phyloP scores from a whole-genome alignment of 371 early-diverging fungal genomes.

The Circinella minor region DNA sequence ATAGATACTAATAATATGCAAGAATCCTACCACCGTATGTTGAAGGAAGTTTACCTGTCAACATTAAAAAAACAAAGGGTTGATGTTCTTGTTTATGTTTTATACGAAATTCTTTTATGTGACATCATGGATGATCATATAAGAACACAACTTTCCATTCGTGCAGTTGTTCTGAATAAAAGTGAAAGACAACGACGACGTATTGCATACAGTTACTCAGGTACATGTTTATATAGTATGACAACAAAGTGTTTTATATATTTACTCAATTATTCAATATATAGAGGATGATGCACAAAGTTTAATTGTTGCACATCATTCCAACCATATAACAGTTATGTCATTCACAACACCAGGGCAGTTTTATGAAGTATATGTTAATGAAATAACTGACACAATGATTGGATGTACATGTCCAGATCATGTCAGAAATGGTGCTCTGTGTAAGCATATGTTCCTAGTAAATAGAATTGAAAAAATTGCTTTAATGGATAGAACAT shows the following conservation, averaged over 20 bases:
- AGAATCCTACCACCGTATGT: not conserved
- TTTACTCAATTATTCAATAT: too few relatives aligned
- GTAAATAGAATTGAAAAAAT: not conserved
- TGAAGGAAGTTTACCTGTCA: conserved; percentile 1
- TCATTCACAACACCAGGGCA: conserved; percentile 1
- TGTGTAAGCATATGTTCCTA: conserved; percentile 5
- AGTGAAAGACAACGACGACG: not conserved
- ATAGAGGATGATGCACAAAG: conserved; percentile 1
- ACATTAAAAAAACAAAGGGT: not conserved
- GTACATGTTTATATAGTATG: not conserved
- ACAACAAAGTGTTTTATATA: not conserved
- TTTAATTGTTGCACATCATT: not conserved
- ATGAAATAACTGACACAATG: too few relatives aligned
- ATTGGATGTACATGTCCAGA: not conserved
- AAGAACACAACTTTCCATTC: not conserved
- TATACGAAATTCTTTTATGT: not conserved
- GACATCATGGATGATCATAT: conserved; percentile 3
- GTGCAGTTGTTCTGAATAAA: not conserved
- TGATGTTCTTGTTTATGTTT: not conserved
- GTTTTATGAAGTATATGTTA: too few relatives aligned
- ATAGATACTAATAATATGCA: not conserved
- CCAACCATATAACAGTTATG: not conserved
- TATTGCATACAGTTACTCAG: not conserved
- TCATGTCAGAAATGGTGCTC: not conserved
- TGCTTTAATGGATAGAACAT: too few relatives aligned